These are phyloP conservation scores for Solanum stenotomum DNA, from an alignment of 257 asterid species.

Conservation along the genomic window DNA sequence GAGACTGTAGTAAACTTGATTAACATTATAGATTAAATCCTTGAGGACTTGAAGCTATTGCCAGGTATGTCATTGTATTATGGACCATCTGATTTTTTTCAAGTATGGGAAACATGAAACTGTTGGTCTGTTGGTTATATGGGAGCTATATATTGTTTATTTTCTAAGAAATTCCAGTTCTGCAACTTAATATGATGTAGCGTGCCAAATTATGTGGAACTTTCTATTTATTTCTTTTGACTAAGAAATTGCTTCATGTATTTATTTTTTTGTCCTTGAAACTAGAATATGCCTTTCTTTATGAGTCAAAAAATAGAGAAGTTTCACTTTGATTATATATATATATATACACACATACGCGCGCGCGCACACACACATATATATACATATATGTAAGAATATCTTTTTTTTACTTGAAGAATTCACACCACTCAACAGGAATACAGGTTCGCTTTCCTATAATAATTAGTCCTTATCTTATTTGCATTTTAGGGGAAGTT, in stretches of 20 bases:
- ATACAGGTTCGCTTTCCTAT: not conserved
- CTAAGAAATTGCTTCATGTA: not conserved
- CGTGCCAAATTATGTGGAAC: not conserved
- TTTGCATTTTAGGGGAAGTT: slow-evolving; percentile 40
- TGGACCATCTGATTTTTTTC: not conserved
- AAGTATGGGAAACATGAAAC: not conserved
- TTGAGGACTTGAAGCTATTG: not conserved
- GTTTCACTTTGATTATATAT: not conserved
- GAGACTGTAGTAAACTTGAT: not conserved
- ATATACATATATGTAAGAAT: not conserved
- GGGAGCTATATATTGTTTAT: not conserved
- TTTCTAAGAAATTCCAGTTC: not conserved
- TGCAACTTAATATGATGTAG: not conserved
- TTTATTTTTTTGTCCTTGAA: not conserved
- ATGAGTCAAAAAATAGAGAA: not conserved
- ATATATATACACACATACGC: too few species aligned
- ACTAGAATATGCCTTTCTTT: not conserved
- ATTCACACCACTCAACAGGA: not conserved
- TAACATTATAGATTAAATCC: not conserved
- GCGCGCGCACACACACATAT: not conserved
- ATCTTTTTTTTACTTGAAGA: not conserved
- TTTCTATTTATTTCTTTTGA: not conserved
- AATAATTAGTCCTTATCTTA: not conserved
- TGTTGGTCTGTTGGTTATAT: not conserved
- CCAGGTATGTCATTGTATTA: not conserved